Evolutionary conservation across 1,284 basidiomycete genomes (phyloP).

Genomic region (Leccinum angustisporum): DNA sequence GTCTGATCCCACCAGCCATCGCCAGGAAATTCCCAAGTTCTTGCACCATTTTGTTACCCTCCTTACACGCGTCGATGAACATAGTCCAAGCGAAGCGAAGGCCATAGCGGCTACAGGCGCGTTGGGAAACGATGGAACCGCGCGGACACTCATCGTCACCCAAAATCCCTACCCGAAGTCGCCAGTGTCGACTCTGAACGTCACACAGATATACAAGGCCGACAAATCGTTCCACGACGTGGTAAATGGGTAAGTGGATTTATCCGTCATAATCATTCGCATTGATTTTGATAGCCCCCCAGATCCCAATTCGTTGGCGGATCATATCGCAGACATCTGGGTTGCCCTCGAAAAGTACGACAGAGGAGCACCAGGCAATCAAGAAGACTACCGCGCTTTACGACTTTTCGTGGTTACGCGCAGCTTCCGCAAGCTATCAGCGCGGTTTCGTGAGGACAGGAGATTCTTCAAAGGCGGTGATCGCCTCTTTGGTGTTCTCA

Average conservation of each 20-base stretch:
- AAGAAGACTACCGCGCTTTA: background rate
- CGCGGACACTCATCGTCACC: too few relatives aligned
- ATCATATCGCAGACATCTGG: background rate
- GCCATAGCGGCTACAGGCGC: too few relatives aligned
- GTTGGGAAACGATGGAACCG: too few relatives aligned
- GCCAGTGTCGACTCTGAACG: too few relatives aligned
- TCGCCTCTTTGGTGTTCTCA: background rate
- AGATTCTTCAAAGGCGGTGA: background rate
- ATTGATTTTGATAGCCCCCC: background rate
- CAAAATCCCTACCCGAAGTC: too few relatives aligned
- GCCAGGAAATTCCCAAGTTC: too few relatives aligned
- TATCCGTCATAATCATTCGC: background rate
- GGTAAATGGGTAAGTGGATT: background rate
- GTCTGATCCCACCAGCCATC: too few relatives aligned
- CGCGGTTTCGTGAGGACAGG: background rate
- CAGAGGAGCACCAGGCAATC: background rate
- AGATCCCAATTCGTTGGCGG: background rate
- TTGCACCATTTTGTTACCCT: too few relatives aligned
- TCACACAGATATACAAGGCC: too few relatives aligned
- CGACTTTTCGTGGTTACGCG: background rate
- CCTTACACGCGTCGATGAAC: too few relatives aligned
- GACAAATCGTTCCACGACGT: too few relatives aligned
- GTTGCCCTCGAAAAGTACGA: background rate
- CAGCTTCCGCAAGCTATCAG: background rate
- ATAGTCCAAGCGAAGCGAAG: too few relatives aligned